Base-by-base conservation (phyloP, 768 basidiomycete species). In the Auricularia sp. region DNA sequence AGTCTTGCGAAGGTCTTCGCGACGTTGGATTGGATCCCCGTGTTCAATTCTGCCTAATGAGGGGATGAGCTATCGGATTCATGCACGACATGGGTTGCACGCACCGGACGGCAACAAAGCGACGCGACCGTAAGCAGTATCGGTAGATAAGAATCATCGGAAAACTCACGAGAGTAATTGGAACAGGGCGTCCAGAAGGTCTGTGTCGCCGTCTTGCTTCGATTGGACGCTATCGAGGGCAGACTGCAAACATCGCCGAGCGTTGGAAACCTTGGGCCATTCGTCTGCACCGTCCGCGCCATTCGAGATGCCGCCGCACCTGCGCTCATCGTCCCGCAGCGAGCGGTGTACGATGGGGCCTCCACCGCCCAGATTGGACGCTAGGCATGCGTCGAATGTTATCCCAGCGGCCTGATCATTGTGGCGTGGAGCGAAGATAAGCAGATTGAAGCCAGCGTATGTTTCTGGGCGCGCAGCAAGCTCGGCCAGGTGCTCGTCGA, bases 381-480 rank as follows among this genome's bases (percentile, higher is more conserved):
- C 80, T 67, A 84, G 77, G 35, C 77, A 73, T 18, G 82, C 79
- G 68, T 84, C 82, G 71, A 84, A 86, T 34, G 73, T 69, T 42
- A 14, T 36, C 8, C 36, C n/a, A 36, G 11, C 29, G 56, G 36
- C 11, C 44, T 69, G 61, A 67, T 39, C 33, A 18, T 34, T 21
- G 67, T 7, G 39, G 39, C 39, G 8, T 42, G 86, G 82, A 29
- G 81, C 76, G 65, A 93, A 77, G 65, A 91, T 81, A 65, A 91
- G 77, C 35, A 92, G 72, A 74, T 92, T 93, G 80, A 93, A 93
- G 2, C 91, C 91, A 59, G 90, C 87, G 72, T 85, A 91, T 76
- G 63, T 61, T 36, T 53, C 76, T 66, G 84, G 80, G 63, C 74
- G 72, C 66, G 79, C 77, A 61, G 80, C 73, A 63, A 86, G 77